Percentiles rank a stretch among this genome's conserved stretches.
phyloP scores from a whole-genome alignment of 352 stramenopile genomes.

The Pythium guiyangense region DNA sequence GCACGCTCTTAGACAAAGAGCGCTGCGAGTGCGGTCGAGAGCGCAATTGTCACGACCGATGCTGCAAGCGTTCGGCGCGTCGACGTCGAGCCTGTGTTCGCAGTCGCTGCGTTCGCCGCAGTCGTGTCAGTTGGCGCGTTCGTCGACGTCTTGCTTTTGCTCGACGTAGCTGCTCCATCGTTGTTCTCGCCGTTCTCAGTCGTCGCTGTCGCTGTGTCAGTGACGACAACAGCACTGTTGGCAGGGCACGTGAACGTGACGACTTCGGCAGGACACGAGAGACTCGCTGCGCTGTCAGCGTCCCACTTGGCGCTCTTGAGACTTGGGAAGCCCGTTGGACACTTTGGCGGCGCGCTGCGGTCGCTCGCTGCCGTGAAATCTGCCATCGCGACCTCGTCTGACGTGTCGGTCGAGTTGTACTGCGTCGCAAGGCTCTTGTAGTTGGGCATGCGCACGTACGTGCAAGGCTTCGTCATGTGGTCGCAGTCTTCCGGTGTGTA shows the following conservation, averaged over 20 bases:
- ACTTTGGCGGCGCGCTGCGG: constrained; percentile 25
- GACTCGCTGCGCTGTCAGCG: constrained; percentile 27
- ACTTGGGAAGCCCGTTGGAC: constrained; percentile 14
- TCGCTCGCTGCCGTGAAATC: constrained; percentile 27
- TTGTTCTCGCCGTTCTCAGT: not conserved
- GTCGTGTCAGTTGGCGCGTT: not conserved
- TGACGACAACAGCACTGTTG: too few species aligned
- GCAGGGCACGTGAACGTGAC: constrained; percentile 8
- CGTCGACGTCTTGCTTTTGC: not conserved
- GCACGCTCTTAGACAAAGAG: constrained; percentile 2
- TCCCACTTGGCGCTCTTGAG: constrained; percentile 36
- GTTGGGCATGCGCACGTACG: constrained; percentile 77
- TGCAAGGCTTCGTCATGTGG: constrained; percentile 41
- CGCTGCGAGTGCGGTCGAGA: not conserved
- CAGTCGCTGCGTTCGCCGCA: not conserved
- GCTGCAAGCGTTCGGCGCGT: not conserved
- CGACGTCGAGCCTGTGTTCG: not conserved
- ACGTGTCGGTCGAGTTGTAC: constrained; percentile 41
- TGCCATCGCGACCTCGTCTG: constrained; percentile 23
- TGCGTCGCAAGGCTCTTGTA: constrained; percentile 54
- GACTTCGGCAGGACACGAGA: constrained; percentile 16
- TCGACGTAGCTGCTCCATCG: not conserved
- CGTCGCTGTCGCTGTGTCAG: not conserved
- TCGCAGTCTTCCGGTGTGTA: constrained; percentile 72
- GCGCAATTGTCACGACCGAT: not conserved